These are phyloP conservation scores for Hygrophila difformis DNA, from an alignment of 257 asterid genomes.

Conservation along the genomic window DNA sequence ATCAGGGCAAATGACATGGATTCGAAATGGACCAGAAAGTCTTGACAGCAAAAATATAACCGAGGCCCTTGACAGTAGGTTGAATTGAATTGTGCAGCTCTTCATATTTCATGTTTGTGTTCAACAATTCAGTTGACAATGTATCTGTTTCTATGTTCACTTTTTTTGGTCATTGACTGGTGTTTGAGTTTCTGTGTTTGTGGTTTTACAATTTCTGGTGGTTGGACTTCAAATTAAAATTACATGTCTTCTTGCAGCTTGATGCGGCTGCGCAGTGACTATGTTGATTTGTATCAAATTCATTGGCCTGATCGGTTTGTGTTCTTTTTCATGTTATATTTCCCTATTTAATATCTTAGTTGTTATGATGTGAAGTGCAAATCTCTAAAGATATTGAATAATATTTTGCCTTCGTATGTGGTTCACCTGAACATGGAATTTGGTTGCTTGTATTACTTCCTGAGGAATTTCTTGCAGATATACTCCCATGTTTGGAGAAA, in stretches of 20 bases:
- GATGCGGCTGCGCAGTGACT: slow-evolving; percentile 59
- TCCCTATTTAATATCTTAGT: neutral
- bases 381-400: neutral
- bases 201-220: slow-evolving; percentile 10
- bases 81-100: slow-evolving; percentile 13
- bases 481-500: slow-evolving; percentile 89
- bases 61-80: slow-evolving; percentile 83
- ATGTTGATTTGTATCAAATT: slow-evolving; percentile 84
- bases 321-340: slow-evolving; percentile 19
- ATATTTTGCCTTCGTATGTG: slow-evolving; percentile 8
- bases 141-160: neutral
- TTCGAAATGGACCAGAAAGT: slow-evolving; percentile 79
- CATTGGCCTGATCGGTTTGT: slow-evolving; percentile 99
- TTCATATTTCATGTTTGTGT: slow-evolving; percentile 9
- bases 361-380: neutral
- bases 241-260: slow-evolving; percentile 41
- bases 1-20: slow-evolving; percentile 95
- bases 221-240: slow-evolving; percentile 10
- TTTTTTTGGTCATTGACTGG: neutral
- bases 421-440: neutral
- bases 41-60: slow-evolving; percentile 59
- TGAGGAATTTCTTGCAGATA: slow-evolving; percentile 28
- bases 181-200: neutral
- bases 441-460: slow-evolving; percentile 6
- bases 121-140: neutral